Base-by-base conservation (phyloP, 108 stramenopile genomes). In the Skeletonema grethae region DNA sequence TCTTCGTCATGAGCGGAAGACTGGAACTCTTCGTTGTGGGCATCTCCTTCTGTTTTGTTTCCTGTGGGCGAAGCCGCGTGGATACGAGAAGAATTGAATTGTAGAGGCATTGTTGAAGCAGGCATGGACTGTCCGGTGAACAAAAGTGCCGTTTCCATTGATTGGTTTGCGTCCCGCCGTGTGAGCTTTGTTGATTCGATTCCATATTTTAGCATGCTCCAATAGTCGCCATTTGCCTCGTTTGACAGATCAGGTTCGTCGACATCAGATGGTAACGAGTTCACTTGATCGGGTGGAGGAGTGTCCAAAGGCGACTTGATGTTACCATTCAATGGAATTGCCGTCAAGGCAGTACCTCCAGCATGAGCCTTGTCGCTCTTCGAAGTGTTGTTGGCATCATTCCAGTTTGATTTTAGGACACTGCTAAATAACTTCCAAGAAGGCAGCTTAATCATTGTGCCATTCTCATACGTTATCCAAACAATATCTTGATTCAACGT, bases 401-500 rank as follows among this genome's bases (percentile, higher is more conserved):
- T 25, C 62, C 48, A 53, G 72, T 80, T 64, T 64, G 75, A 8
- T 56, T 41, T 57, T 18, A 22, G 53, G 15, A 85, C 75, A 24
- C 85, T 77, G 8, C 84, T 67, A 76, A 94, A 94, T 24, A 91
- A 67, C 28, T 72, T 89, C 63, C 87, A 87, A 25, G 86, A 78
- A 41, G 91, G 93, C 48, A 94, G 11, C 59, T 87, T 78, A 10
- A 94, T 62, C 43, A 81, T 80, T 8, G 81, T 85, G 18, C 93
- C 90, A 84, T 92, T 86, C 8, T 82, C 84, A 77, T 86, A 94
- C 9, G 80, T 68, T 32, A 94, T 67, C 90, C 87, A 94, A 16
- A 94, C 70, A 60, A 73, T 22, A 11, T 85, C 82, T 35, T 53
- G 72, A 50, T 62, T 63, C 34, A 74, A 4, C 11, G 55, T 7